Base-by-base conservation (phyloP, 2,329 filamentous ascomycete genomes). In the Verticillium nubilum region DNA sequence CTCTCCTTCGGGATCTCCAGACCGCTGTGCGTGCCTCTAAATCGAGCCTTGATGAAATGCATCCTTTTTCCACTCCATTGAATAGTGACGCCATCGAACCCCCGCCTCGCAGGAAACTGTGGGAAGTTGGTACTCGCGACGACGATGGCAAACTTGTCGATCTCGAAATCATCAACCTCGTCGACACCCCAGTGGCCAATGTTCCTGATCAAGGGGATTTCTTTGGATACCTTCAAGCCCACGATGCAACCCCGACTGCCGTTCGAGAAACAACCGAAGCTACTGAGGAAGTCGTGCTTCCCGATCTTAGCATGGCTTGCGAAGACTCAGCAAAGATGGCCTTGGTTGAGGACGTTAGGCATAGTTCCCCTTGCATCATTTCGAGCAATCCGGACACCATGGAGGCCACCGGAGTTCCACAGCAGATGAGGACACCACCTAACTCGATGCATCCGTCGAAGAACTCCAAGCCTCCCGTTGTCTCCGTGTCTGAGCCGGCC, bases 71-170 rank as follows among this genome's bases (percentile, higher is more conserved):
- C 35, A 78, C 70, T 2, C 66, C 69, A 0, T 60, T 76, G n/a
- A 72, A 77, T 27, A 77, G 75, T 60, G 76, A 76, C 50, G 63
- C 65, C 0, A 62, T 75, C 25, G 74, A 76, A 47, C 68, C 66
- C 3, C 68, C 71, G 56, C 62, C 60, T 26, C 68, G 67, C 27
- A 64, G 67, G 5, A 79, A 82, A 58, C 76, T 95, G 1, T 96
- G 92, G 92, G 79, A 80, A 60, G 87, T 86, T 42, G 87, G 86
- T 5, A 84, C 89, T 26, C 81, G 91, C 63, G 86, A 91, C 67
- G 74, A 75, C 0, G 81, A 86, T 25, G 89, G 89, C 1, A 80
- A 84, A 15, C 70, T 93, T 2, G 77, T 90, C 56, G 82, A 87
- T 57, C 70, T 86, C 13, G 84, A 88, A 63, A 76, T 86, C 19